phyloP scores from a whole-genome alignment of 768 basidiomycete species.

The Russula emetica region DNA sequence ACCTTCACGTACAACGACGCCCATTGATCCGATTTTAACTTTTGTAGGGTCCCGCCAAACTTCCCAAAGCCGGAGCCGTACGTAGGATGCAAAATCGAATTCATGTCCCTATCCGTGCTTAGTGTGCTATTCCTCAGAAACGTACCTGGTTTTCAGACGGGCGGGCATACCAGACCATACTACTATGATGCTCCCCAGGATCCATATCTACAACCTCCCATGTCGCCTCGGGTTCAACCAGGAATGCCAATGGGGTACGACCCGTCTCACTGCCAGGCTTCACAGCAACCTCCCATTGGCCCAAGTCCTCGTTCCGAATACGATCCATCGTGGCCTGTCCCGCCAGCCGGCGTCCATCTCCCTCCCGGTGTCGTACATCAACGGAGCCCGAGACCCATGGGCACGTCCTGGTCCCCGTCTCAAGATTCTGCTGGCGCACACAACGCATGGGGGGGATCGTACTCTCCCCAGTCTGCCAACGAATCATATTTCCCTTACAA shows the following conservation, averaged over 20 bases:
- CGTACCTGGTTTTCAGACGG: background rate
- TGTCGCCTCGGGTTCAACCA: background rate
- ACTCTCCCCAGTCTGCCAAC: background rate
- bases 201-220: background rate
- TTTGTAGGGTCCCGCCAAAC: too few relatives aligned
- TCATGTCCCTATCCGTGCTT: background rate
- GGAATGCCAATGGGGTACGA: background rate
- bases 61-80: too few relatives aligned
- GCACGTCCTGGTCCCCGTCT: background rate
- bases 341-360: background rate
- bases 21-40: too few relatives aligned
- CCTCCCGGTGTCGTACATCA: background rate
- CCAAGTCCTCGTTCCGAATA: background rate
- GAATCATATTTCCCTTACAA: background rate
- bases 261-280: background rate
- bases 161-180: background rate
- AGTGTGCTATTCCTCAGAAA: background rate
- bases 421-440: background rate
- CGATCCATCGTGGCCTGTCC: background rate
- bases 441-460: background rate
- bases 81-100: too few relatives aligned
- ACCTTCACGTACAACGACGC: too few relatives aligned
- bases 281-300: too few relatives aligned
- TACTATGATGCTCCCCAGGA: background rate
- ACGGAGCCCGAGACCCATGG: background rate